Percentiles rank a stretch among this genome's conserved stretches.
Evolutionary conservation across 1,284 basidiomycete species (phyloP).

Genomic region (Stygiomarasmius scandens): DNA sequence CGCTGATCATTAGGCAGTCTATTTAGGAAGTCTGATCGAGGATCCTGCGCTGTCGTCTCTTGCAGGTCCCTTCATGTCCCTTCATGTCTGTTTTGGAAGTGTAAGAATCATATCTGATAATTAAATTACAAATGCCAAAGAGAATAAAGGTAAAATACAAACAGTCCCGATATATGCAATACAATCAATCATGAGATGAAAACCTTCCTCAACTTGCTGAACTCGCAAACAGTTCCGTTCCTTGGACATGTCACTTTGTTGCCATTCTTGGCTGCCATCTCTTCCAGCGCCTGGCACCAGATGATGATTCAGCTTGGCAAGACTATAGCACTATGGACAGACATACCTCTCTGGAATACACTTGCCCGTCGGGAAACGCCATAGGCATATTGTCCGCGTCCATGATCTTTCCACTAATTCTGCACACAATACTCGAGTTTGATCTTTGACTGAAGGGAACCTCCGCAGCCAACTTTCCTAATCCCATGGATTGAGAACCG

Average conservation of each 20-base stretch:
- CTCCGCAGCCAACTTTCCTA: constrained; percentile 80
- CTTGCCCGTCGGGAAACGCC: constrained; percentile 90
- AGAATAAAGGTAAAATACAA: too few relatives aligned
- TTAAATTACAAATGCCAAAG: too few relatives aligned
- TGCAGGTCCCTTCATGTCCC: too few relatives aligned
- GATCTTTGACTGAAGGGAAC: constrained; percentile 94
- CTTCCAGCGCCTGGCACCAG: constrained; percentile 69
- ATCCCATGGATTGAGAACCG: constrained; percentile 44
- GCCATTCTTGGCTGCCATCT: constrained; percentile 79
- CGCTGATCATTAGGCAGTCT: too few relatives aligned
- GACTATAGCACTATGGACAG: background rate
- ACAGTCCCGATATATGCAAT: constrained; percentile 2
- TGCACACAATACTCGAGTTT: constrained; percentile 94
- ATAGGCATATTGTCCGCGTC: constrained; percentile 90
- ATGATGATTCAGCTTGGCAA: background rate
- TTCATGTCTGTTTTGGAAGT: too few relatives aligned
- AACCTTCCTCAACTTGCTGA: constrained; percentile 78
- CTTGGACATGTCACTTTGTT: constrained; percentile 83
- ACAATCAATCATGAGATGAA: constrained; percentile 68
- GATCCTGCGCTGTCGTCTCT: too few relatives aligned
- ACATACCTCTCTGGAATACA: constrained; percentile 88
- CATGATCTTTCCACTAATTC: constrained; percentile 90
- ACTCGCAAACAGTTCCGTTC: constrained; percentile 68
- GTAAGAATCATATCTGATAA: too few relatives aligned
- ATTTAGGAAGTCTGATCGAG: too few relatives aligned